These are phyloP conservation scores for Bipolaris gigantea DNA, from an alignment of 2,329 filamentous ascomycete species.

Conservation along the genomic window DNA sequence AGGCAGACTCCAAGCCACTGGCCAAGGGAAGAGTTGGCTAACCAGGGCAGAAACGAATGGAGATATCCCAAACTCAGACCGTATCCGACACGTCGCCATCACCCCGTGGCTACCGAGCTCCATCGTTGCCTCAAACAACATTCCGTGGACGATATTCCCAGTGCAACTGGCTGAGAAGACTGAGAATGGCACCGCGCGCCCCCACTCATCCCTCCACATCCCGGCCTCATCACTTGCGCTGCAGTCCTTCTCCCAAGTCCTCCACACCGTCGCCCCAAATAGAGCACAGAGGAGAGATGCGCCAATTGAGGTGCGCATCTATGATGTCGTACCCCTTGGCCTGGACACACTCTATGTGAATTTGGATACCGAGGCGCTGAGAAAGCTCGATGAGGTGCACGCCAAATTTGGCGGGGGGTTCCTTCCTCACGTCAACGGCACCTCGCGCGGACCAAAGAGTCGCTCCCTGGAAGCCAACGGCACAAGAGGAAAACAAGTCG, in stretches of 20 bases:
- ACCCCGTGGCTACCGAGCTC: conserved; percentile 69
- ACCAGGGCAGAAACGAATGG: conserved; percentile 10
- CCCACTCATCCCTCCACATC: conserved; percentile 78
- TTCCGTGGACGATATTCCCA: conserved; percentile 83
- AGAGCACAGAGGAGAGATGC: conserved; percentile 73
- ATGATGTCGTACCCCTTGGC: conserved; percentile 77
- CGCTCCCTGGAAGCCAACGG: conserved; percentile 45
- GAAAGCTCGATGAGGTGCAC: conserved; percentile 79
- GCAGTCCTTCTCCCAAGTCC: conserved; percentile 74
- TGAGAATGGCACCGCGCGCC: conserved; percentile 45
- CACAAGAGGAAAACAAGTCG: conserved; percentile 22
- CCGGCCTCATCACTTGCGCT: conserved; percentile 72
- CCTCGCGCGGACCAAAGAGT: conserved; percentile 34
- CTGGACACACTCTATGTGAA: conserved; percentile 86
- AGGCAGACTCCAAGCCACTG: background rate
- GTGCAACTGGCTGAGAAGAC: conserved; percentile 54
- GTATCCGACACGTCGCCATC: conserved; percentile 66
- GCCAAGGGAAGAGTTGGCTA: background rate
- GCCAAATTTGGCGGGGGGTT: conserved; percentile 75
- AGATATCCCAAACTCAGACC: conserved; percentile 12
- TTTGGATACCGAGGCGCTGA: conserved; percentile 77
- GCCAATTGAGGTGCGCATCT: conserved; percentile 79
- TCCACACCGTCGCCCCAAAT: conserved; percentile 74
- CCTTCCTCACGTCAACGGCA: conserved; percentile 38
- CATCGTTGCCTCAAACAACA: conserved; percentile 57